Conservation (phyloP, 768 basidiomycete genomes). For the Cystofilobasidium bisporidii region DNA sequence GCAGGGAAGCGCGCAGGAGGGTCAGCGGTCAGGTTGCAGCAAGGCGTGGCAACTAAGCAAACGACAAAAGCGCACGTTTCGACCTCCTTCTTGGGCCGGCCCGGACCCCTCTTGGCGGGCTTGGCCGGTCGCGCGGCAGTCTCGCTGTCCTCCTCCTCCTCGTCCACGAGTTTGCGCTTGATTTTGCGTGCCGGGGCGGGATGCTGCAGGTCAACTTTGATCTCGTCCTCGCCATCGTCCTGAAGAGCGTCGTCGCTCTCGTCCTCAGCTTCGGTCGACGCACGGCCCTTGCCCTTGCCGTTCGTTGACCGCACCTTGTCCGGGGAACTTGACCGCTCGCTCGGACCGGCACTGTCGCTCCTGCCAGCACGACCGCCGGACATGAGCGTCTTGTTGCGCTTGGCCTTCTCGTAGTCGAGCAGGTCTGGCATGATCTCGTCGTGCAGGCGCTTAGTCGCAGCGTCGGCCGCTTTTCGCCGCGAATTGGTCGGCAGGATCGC, state of each 20-base stretch:
- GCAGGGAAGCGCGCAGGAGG: too few species aligned
- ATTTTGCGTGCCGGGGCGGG: not conserved
- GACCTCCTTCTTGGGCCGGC: slow-evolving; percentile 12
- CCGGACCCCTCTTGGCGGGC: not conserved
- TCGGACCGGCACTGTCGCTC: slow-evolving; percentile 23
- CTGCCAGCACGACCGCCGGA: slow-evolving; percentile 19
- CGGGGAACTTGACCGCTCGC: slow-evolving; percentile 6
- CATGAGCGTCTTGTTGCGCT: slow-evolving; percentile 40
- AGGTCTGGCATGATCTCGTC: slow-evolving; percentile 68
- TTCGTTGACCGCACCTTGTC: not conserved
- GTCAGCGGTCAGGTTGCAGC: not conserved
- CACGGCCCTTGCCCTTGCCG: not conserved
- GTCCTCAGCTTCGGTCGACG: too few species aligned
- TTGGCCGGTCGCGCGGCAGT: not conserved
- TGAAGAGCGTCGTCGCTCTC: too few species aligned
- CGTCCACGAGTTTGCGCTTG: not conserved
- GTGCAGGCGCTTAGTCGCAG: slow-evolving; percentile 45
- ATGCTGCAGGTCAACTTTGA: too few species aligned
- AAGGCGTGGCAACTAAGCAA: too few species aligned
- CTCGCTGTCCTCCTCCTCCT: not conserved
- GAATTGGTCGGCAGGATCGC: slow-evolving; percentile 26
- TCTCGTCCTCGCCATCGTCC: too few species aligned
- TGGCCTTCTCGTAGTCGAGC: slow-evolving; percentile 57
- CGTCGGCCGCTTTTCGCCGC: slow-evolving; percentile 50
- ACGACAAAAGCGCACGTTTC: slow-evolving; percentile 17